Evolutionary conservation across 2,329 filamentous ascomycete genomes (phyloP).

Genomic region (Fusarium neocosmosporiellum): DNA sequence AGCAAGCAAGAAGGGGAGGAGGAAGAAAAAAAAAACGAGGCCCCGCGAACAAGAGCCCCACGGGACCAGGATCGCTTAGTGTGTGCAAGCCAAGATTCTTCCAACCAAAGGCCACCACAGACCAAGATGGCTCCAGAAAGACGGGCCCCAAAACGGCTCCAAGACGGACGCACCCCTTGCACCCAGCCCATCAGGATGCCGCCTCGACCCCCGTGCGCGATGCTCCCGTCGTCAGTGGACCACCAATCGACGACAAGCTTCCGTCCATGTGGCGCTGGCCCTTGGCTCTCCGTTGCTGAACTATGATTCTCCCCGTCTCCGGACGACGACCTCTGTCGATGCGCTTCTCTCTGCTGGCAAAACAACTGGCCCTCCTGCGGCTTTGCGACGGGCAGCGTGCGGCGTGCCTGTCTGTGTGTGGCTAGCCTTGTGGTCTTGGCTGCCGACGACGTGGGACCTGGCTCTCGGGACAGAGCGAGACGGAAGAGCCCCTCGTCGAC

Average conservation of each 20-base stretch:
- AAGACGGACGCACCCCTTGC: constrained; percentile 9
- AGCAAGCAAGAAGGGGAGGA: background rate
- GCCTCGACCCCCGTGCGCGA: constrained; percentile 46
- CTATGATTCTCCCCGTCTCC: constrained; percentile 15
- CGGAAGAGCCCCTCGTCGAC: constrained; percentile 24
- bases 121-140: constrained; percentile 19
- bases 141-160: constrained; percentile 10
- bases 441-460: constrained; percentile 16
- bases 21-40: background rate
- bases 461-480: constrained; percentile 16
- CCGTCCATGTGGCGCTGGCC: constrained; percentile 42
- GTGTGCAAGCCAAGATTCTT: background rate
- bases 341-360: constrained; percentile 8
- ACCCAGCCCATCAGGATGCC: constrained; percentile 47
- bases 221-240: constrained; percentile 47
- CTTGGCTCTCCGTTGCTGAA: constrained; percentile 39
- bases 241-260: constrained; percentile 44
- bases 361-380: constrained; percentile 19
- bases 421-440: constrained; percentile 28
- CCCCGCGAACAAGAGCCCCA: constrained; percentile 22
- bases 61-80: background rate
- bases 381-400: constrained; percentile 30
- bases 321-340: constrained; percentile 14
- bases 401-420: constrained; percentile 33
- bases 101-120: constrained; percentile 4